Conservation (phyloP, 139 green algal genomes). For the Tetraselmis chui region DNA sequence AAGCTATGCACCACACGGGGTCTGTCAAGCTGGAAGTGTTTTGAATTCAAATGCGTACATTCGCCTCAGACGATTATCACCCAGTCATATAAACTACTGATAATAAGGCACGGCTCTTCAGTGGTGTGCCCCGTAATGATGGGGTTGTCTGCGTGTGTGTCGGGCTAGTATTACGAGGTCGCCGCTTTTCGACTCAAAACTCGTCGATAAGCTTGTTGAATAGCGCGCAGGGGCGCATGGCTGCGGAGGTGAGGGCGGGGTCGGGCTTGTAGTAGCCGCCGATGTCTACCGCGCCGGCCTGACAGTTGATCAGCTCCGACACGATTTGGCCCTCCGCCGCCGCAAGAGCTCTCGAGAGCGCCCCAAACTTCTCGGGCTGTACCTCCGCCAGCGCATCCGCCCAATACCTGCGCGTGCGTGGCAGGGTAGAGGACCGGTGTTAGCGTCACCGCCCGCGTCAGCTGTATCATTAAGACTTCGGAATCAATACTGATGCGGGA, state of each 20-base stretch:
- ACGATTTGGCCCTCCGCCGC: conserved; percentile 12
- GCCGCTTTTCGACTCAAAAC: neutral
- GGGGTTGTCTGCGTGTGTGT: too few species aligned
- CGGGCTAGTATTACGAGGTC: neutral
- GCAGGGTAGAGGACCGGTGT: too few species aligned
- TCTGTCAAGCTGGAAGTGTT: too few species aligned
- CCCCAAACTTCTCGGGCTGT: neutral
- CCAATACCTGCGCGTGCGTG: conserved; percentile 19
- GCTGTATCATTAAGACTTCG: too few species aligned
- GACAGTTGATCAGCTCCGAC: conserved; percentile 11
- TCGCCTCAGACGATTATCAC: too few species aligned
- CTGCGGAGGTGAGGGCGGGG: neutral
- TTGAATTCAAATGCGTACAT: too few species aligned
- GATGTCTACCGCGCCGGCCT: conserved; percentile 13
- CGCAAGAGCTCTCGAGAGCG: conserved; percentile 2
- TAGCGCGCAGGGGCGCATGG: conserved; percentile 12
- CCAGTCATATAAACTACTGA: too few species aligned
- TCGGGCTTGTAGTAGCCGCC: conserved; percentile 22
- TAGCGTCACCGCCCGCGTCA: too few species aligned
- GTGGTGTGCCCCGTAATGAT: too few species aligned
- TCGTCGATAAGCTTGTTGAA: conserved; percentile 21
- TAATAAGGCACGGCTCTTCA: too few species aligned
- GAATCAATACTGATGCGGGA: too few species aligned
- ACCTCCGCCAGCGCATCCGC: conserved; percentile 11
- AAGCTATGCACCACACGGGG: too few species aligned